Percentiles rank a stretch among this genome's conserved stretches.
Conservation (phyloP, 306 rosid species). For the barrel medic (Medicago truncatula) region MtrunA17r5.0-ANR NC_053045.1:10760001-10760500, state of each 20-base stretch:
- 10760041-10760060: slow-evolving; percentile 93
- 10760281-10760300: slow-evolving; percentile 65
- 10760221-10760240: slow-evolving; percentile 96
- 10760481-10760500: background rate
- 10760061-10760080: slow-evolving; percentile 73
- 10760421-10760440: background rate
- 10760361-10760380: slow-evolving; percentile 9
- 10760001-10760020: slow-evolving; percentile 4
- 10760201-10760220: slow-evolving; percentile 36
- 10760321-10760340: slow-evolving; percentile 28
- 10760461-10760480: slow-evolving; percentile 13
- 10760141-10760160: slow-evolving; percentile 14
- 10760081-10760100: slow-evolving; percentile 84
- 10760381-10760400: background rate
- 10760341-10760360: background rate
- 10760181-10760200: slow-evolving; percentile 31
- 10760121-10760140: slow-evolving; percentile 22
- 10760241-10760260: slow-evolving; percentile 77
- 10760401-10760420: slow-evolving; percentile 6
- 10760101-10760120: slow-evolving; percentile 70
- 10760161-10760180: slow-evolving; percentile 8
- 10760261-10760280: slow-evolving; percentile 85
- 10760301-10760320: slow-evolving; percentile 3
- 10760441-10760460: background rate
- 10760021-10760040: slow-evolving; percentile 38